Evolutionary conservation across 371 early-diverging fungal species (phyloP), one percentile per base, ranked within the genome.

Genomic region (Rhizopus stolonifer): DNA sequence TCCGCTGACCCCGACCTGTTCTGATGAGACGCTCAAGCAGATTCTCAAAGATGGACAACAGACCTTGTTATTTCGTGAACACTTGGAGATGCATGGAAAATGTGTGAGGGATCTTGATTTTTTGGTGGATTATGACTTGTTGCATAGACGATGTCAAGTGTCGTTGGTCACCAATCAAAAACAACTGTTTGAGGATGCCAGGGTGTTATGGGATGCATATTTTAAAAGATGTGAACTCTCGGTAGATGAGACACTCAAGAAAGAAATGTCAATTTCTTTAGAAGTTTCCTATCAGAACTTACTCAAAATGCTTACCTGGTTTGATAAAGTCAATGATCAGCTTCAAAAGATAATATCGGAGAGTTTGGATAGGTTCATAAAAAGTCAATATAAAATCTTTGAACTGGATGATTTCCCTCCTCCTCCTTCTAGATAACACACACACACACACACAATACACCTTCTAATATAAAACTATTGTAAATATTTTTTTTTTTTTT

Each of bases 71-170:
- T 84, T 83, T 61, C 68, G 76, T 43, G 67, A 63, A 23, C 83
- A 79, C 54, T 64, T 81, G 18, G 65, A 61, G 5, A 63, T 64
- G 14, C 73, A 80, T 47, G n/a, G n/a, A n/a, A 71, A 73, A 42
- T 83, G 81, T 53, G 78, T 71, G 43, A 84, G 83, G 49, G 84
- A 82, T 44, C 57, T 82, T 17, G 64, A 78, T 19, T 86, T 84
- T 49, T 77, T 75, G 69, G 54, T 73, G 2, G 84, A 86, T 43
- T 39, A 64, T 59, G 48, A 47, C 43, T 31, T 49, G 36, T 32
- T 72, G 46, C 54, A 24, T 38, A 29, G 47, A 8, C 47, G 19
- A 9, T 42, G 42, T 42, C 7, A 10, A 13, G 13, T 13, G 2
- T 18, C 24, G 29, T 21, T 17, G 13, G 15, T 3, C 17, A 25